Conservation (phyloP, 257 asterid species). For the Lycium ferocissimum region DNA sequence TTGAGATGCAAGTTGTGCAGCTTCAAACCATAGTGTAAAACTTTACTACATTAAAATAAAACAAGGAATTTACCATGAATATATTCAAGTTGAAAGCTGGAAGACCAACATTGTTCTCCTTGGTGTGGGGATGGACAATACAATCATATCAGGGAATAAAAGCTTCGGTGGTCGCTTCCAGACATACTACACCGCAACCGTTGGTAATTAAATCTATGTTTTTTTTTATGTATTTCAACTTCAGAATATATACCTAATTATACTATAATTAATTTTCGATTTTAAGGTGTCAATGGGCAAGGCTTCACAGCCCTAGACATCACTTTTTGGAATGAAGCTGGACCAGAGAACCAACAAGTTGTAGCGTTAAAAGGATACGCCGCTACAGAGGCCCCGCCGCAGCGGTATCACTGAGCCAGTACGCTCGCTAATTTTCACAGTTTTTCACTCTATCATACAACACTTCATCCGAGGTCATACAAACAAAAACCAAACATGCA, state of each 20-base stretch:
- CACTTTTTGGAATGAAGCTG: constrained; percentile 33
- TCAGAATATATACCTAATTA: too few species aligned
- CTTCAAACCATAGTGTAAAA: neutral
- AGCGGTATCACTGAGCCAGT: too few species aligned
- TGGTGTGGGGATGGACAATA: neutral
- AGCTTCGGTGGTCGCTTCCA: neutral
- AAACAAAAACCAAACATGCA: too few species aligned
- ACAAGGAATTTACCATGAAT: neutral
- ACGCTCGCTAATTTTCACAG: too few species aligned
- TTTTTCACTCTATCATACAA: too few species aligned
- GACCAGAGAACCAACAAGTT: neutral
- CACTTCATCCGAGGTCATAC: too few species aligned
- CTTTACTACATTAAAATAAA: neutral
- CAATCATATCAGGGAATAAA: neutral
- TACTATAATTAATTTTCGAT: too few species aligned
- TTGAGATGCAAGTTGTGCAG: too few species aligned
- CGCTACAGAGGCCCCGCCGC: too few species aligned
- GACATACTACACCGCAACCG: neutral
- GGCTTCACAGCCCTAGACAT: constrained; percentile 25
- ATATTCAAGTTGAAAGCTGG: neutral
- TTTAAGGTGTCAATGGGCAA: constrained; percentile 16
- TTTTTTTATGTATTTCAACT: neutral
- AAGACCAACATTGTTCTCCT: neutral
- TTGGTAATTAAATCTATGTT: neutral
- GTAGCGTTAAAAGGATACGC: neutral